A percentile compares a stretch with the other conserved stretches of the same genome.
phyloP scores from a whole-genome alignment of 164 flowering plant species.

The Nymphaea colorata region DNA sequence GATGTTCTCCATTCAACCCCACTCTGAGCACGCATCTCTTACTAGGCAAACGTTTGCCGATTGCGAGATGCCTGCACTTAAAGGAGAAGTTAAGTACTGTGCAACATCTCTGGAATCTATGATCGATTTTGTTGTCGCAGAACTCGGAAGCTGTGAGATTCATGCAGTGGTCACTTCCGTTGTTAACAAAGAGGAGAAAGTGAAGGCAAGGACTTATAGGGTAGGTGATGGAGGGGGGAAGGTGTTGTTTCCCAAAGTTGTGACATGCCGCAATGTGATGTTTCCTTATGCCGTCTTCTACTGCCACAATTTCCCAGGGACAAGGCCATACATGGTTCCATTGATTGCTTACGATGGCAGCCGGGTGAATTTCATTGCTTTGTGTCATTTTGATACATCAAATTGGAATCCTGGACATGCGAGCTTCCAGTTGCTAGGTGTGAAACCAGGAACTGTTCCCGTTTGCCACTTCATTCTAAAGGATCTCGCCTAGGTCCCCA shows the following conservation, averaged over 20 bases:
- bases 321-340: slow-evolving; percentile 16
- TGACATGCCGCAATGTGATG: slow-evolving; percentile 16
- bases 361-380: slow-evolving; percentile 15
- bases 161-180: slow-evolving; percentile 5
- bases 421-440: slow-evolving; percentile 27
- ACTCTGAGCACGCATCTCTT: no score
- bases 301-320: slow-evolving; percentile 16
- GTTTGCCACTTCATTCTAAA: slow-evolving; percentile 28
- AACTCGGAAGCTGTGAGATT: slow-evolving; percentile 12
- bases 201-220: slow-evolving; percentile 7
- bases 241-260: slow-evolving; percentile 6
- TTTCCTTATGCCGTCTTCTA: slow-evolving; percentile 22
- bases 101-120: slow-evolving; percentile 20
- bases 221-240: slow-evolving; percentile 7
- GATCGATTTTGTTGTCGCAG: slow-evolving; percentile 16
- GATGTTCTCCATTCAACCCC: slow-evolving; percentile 18
- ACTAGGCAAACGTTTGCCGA: no score
- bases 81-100: slow-evolving; percentile 16
- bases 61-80: no score
- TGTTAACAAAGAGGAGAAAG: slow-evolving; percentile 3
- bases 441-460: slow-evolving; percentile 27
- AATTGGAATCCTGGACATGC: slow-evolving; percentile 25
- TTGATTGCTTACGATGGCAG: slow-evolving; percentile 21
- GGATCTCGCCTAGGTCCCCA: slow-evolving; percentile 18
- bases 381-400: slow-evolving; percentile 24